Conservation (phyloP, 192 early-diverging fungal species). For the Linnemannia schmuckeri region DNA sequence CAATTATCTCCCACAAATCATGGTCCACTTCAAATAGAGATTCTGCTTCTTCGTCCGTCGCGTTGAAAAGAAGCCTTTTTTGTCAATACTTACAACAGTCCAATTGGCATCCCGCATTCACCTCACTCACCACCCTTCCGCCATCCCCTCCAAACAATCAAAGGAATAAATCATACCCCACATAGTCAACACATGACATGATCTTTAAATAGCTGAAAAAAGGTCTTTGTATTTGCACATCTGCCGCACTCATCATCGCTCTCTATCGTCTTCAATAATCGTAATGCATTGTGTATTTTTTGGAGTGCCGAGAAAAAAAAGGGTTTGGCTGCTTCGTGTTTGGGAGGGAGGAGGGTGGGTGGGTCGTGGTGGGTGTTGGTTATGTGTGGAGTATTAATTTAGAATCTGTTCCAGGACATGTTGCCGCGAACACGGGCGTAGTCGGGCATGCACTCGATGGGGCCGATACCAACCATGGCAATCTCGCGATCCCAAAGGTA, state of each 20-base stretch:
- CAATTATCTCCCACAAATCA: conserved; percentile 42
- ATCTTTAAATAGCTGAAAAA: conserved; percentile 1
- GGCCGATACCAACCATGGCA: conserved; percentile 84
- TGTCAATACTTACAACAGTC: not conserved
- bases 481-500: conserved; percentile 93
- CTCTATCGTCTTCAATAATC: conserved; percentile 5
- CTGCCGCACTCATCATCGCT: not conserved
- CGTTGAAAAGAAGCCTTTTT: not conserved
- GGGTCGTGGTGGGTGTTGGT: not conserved
- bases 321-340: not conserved
- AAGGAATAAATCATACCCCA: not conserved
- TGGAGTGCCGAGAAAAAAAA: not conserved
- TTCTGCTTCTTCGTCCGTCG: not conserved
- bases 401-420: conserved; percentile 86
- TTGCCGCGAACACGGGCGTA: conserved; percentile 88
- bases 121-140: not conserved
- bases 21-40: conserved; percentile 6
- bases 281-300: conserved; percentile 11
- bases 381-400: conserved; percentile 22
- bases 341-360: not conserved
- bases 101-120: not conserved
- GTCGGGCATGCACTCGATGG: conserved; percentile 91
- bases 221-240: conserved; percentile 9
- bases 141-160: not conserved
- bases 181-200: not conserved